A percentile compares a stretch with the other conserved stretches of the same genome.
These are phyloP conservation scores for Dictyostelium discoideum DNA, from an alignment of 78 protist species.

Conservation along the genomic window DNA sequence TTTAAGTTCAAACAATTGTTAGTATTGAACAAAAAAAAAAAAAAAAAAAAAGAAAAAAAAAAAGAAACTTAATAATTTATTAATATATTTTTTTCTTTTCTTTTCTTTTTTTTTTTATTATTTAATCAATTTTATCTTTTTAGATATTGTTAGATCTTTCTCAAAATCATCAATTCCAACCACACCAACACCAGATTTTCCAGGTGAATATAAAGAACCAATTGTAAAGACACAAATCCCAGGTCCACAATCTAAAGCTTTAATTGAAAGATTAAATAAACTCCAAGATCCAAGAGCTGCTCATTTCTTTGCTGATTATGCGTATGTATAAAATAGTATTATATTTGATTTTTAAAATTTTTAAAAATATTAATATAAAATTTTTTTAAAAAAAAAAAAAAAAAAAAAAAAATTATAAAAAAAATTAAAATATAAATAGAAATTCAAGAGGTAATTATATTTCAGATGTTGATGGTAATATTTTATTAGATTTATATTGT, in stretches of 20 bases:
- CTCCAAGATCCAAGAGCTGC: slow-evolving; percentile 80
- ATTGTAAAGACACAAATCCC: slow-evolving; percentile 70
- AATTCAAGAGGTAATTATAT: slow-evolving; percentile 87
- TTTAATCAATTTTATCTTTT: background rate
- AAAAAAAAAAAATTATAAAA: no score
- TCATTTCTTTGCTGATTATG: slow-evolving; percentile 83
- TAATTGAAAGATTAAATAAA: slow-evolving; percentile 47
- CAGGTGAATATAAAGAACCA: slow-evolving; percentile 84
- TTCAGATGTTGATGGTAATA: slow-evolving; percentile 89
- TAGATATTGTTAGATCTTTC: slow-evolving; percentile 31
- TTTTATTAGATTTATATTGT: slow-evolving; percentile 82
- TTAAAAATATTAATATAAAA: background rate
- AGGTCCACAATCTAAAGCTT: slow-evolving; percentile 80
- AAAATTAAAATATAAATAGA: no score
- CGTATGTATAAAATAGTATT: slow-evolving; percentile 9
- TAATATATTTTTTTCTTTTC: background rate
- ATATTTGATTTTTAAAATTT: background rate
- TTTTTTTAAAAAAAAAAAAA: no score
- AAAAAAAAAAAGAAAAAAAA: no score
- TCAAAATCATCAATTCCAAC: slow-evolving; percentile 2
- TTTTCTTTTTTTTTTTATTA: background rate
- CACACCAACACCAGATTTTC: slow-evolving; percentile 79
- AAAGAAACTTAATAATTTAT: background rate
- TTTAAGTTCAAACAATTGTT: slow-evolving; percentile 4
- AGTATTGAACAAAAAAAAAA: background rate